These are phyloP conservation scores for Candida hungchunana DNA, from an alignment of 805 yeast genomes.

Conservation along the genomic window DNA sequence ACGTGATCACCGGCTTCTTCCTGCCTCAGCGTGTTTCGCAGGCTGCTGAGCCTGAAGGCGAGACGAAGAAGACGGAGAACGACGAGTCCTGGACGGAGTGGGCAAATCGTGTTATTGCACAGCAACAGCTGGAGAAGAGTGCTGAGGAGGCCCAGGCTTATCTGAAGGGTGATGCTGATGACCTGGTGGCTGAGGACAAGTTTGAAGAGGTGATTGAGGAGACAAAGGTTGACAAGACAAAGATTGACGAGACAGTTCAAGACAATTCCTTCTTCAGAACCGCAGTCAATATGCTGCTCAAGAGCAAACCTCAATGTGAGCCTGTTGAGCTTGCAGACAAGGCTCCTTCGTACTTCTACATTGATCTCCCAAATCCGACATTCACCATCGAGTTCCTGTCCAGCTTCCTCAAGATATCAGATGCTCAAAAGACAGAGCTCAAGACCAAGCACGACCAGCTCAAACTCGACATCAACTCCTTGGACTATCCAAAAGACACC, in stretches of 20 bases:
- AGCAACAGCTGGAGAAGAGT: too few species aligned
- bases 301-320: slow-evolving; percentile 21
- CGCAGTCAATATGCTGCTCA: slow-evolving; percentile 20
- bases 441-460: slow-evolving; percentile 18
- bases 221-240: background rate
- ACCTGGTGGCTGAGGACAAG: slow-evolving; percentile 4
- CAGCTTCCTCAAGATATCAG: slow-evolving; percentile 14
- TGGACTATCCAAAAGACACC: slow-evolving; percentile 21
- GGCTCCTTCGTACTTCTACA: slow-evolving; percentile 26
- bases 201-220: background rate
- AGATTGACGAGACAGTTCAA: background rate
- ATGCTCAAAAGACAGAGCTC: slow-evolving; percentile 20
- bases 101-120: too few species aligned
- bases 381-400: slow-evolving; percentile 25
- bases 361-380: slow-evolving; percentile 26
- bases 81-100: too few species aligned
- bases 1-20: slow-evolving; percentile 7
- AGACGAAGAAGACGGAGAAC: background rate
- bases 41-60: background rate
- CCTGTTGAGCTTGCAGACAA: slow-evolving; percentile 16
- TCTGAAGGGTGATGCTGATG: too few species aligned
- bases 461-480: slow-evolving; percentile 17
- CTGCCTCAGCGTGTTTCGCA: slow-evolving; percentile 7
- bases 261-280: slow-evolving; percentile 14
- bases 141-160: too few species aligned